Evolutionary conservation across 2,329 filamentous ascomycete species (phyloP), one percentile per base, ranked within the genome.

Genomic region (Thelonectria rubi): DNA sequence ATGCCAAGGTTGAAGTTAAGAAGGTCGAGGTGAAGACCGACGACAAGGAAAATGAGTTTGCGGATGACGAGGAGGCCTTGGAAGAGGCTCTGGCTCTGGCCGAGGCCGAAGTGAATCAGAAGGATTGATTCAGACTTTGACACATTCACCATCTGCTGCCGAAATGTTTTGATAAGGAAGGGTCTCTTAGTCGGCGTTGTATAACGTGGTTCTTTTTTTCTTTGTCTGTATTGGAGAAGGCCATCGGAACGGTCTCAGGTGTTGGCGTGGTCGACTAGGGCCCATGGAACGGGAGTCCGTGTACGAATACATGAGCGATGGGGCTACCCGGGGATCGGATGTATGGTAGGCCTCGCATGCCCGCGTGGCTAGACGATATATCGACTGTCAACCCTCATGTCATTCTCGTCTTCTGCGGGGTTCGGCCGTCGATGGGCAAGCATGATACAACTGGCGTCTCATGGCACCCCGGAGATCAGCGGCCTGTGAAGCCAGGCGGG

Each of bases 1-100:
- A 69, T 24, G 55, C 53, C 11, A 69, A 73, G 30, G 54, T 52
- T 17, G 63, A 65, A 15, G 51, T 55, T 34, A 60, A 60, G 18
- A 64, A 62, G 17, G 59, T 34, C 11, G 63, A 48, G 9, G 52
- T 65, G 37, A 69, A 60, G 57, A 58, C 52, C 34, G 54, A 64
- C 14, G 58, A 62, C 14, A 66, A 69, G 42, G 73, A 74, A 40
- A 74, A 70, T 30, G 74, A 77, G 7, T 69, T 72, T n/a, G 73
- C 76, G 3, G 76, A 78, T 45, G 77, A 78, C 24, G 76, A 79
- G 54, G 76, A 74, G 39, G 76, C 75, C 12, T 61, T 79, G 3
- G 75, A 76, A 40, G 77, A 78, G 62, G 76, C 74, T 11, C 62
- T 79, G 42, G 73, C 64, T 47, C 49, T 74, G 26, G 72, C 75